These are phyloP conservation scores for Tylopilus cervinicoccineus DNA, from an alignment of 768 basidiomycete genomes.

Conservation along the genomic window DNA sequence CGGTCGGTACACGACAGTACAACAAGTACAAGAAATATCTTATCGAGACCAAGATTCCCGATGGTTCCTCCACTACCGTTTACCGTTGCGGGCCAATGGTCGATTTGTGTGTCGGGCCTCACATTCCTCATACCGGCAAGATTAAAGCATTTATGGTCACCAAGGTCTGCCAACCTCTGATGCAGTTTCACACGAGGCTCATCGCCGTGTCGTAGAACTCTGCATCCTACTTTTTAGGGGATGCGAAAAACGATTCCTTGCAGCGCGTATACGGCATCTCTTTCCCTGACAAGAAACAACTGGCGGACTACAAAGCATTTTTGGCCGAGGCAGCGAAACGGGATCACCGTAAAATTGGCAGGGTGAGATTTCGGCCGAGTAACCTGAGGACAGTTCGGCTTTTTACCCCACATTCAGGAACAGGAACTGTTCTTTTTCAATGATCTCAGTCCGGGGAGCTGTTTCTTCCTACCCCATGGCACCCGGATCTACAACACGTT, in stretches of 20 bases:
- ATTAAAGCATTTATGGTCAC: conserved; percentile 98
- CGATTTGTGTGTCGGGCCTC: conserved; percentile 94
- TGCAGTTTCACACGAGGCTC: background rate
- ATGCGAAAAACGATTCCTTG: conserved; percentile 86
- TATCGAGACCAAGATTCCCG: conserved; percentile 92
- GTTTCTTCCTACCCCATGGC: conserved; percentile 97
- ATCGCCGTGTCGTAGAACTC: conserved; percentile 61
- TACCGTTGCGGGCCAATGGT: conserved; percentile 99
- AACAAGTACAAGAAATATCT: conserved; percentile 98
- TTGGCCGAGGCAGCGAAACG: conserved; percentile 97
- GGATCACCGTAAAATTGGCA: conserved; percentile 95
- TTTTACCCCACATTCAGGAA: conserved; percentile 44
- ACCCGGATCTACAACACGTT: conserved; percentile 95
- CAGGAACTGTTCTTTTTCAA: conserved; percentile 99
- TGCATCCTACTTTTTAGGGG: conserved; percentile 96
- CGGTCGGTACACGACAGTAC: conserved; percentile 54
- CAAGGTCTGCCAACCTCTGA: conserved; percentile 51
- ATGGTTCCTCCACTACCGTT: conserved; percentile 94
- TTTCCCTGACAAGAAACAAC: conserved; percentile 96
- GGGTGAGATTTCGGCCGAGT: conserved; percentile 37
- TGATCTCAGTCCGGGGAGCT: conserved; percentile 90
- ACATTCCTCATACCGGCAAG: conserved; percentile 95
- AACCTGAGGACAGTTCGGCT: background rate
- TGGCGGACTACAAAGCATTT: conserved; percentile 93
- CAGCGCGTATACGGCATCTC: conserved; percentile 98